These are phyloP conservation scores for Fragosphaeria purpurea DNA, from an alignment of 2,329 filamentous ascomycete species.

Conservation along the genomic window DNA sequence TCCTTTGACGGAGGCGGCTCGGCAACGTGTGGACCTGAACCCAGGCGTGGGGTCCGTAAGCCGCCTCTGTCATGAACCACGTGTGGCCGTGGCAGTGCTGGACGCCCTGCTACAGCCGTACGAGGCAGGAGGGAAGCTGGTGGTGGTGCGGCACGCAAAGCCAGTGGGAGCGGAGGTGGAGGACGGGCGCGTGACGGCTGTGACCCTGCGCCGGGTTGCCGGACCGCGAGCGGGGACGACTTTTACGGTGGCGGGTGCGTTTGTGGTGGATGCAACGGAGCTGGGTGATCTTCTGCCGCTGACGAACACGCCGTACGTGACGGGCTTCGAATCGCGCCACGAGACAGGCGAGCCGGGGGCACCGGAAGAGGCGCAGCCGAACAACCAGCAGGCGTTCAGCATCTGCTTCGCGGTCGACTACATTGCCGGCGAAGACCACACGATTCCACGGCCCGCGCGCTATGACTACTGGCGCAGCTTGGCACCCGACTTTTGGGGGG, in stretches of 20 bases:
- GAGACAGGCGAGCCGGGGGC: conserved; percentile 19
- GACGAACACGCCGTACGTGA: conserved; percentile 17
- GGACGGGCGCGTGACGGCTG: conserved; percentile 1
- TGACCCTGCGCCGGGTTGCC: conserved; percentile 8
- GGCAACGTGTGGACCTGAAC: conserved; percentile 17
- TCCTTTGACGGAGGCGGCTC: conserved; percentile 17
- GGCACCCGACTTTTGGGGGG: conserved; percentile 19
- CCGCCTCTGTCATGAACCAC: conserved; percentile 20
- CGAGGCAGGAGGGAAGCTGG: conserved; percentile 16
- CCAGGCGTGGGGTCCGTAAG: conserved; percentile 20
- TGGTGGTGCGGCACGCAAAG: conserved; percentile 14
- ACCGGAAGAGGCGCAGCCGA: conserved; percentile 17
- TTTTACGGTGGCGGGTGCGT: conserved; percentile 10
- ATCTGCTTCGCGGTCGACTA: conserved; percentile 21
- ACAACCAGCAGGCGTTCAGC: conserved; percentile 19
- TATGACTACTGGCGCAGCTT: conserved; percentile 18
- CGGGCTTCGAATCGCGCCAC: conserved; percentile 16
- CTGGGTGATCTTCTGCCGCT: conserved; percentile 16
- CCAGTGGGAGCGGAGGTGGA: conserved; percentile 15
- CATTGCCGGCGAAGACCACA: conserved; percentile 18
- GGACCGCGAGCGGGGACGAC: neutral
- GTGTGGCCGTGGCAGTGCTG: conserved; percentile 19
- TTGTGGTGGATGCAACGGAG: conserved; percentile 14
- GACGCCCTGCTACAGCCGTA: conserved; percentile 18
- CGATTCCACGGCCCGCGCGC: conserved; percentile 13